A percentile compares a stretch with the other conserved stretches of the same genome.
Conservation (phyloP, 140 eudicot genomes). For the Senecio squalidus region DNA sequence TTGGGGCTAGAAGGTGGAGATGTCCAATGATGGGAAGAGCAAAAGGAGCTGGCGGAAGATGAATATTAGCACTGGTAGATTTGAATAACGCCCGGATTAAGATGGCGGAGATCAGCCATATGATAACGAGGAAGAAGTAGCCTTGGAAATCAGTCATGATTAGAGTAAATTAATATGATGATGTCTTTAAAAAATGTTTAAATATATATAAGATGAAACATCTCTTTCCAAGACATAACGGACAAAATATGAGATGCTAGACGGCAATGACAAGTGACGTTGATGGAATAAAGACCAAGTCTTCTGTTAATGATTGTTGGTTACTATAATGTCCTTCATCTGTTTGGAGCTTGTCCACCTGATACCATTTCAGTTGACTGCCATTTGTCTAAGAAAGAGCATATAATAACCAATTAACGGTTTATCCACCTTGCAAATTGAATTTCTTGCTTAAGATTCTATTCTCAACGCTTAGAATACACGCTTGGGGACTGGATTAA, state of each 20-base stretch:
- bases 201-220: conserved; percentile 13
- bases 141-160: conserved; percentile 36
- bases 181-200: conserved; percentile 8
- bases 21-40: conserved; percentile 57
- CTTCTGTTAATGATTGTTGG: conserved; percentile 18
- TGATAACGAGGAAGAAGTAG: conserved; percentile 26
- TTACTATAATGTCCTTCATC: conserved; percentile 4
- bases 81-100: conserved; percentile 19
- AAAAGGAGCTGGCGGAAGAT: conserved; percentile 50
- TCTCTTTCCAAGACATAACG: neutral
- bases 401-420: neutral
- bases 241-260: conserved; percentile 14
- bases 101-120: conserved; percentile 35
- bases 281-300: conserved; percentile 15
- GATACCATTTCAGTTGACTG: neutral
- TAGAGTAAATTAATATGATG: conserved; percentile 7
- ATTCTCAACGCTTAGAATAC: neutral
- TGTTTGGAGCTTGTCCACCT: conserved; percentile 14
- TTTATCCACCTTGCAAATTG: neutral
- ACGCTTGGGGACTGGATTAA: neutral
- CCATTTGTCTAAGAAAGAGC: conserved; percentile 1
- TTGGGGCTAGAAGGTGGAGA: conserved; percentile 54
- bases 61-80: conserved; percentile 1
- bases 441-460: neutral
- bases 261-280: conserved; percentile 23